Percentiles rank a stretch among this genome's conserved stretches.
Evolutionary conservation across 2,329 filamentous ascomycete genomes (phyloP).

Genomic region (Coleophoma crateriformis): DNA sequence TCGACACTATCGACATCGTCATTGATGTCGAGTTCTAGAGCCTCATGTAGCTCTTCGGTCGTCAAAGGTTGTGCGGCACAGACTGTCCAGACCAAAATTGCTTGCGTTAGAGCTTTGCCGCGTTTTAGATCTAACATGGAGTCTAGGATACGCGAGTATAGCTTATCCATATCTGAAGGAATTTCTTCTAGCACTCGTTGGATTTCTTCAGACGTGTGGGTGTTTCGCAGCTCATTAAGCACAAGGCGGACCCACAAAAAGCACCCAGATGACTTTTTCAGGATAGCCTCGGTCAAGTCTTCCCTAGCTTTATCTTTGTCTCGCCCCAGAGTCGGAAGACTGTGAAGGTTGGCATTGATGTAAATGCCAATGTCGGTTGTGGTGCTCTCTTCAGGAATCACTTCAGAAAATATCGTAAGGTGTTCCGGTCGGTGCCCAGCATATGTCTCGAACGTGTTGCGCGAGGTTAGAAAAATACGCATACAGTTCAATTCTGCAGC

Average conservation of each 20-base stretch:
- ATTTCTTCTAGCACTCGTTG: conserved; percentile 23
- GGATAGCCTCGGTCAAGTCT: conserved; percentile 12
- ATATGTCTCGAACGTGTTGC: conserved; percentile 11
- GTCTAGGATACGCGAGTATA: conserved; percentile 7
- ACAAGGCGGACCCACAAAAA: conserved; percentile 29
- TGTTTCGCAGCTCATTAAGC: conserved; percentile 22
- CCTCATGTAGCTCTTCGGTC: conserved; percentile 21
- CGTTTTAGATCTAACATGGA: conserved; percentile 4
- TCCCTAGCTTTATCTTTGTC: not conserved
- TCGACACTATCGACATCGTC: conserved; percentile 14
- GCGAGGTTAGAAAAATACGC: conserved; percentile 24
- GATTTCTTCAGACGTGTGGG: conserved; percentile 19
- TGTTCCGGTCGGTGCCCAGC: not conserved
- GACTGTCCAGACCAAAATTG: conserved; percentile 23
- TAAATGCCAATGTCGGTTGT: conserved; percentile 21
- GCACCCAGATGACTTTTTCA: conserved; percentile 22
- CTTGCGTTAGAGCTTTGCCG: conserved; percentile 22
- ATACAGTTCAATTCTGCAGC: conserved; percentile 14
- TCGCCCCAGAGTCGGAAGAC: conserved; percentile 6
- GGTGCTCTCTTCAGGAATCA: conserved; percentile 18
- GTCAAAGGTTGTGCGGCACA: conserved; percentile 16
- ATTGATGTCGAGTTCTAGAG: conserved; percentile 23
- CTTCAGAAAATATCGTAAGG: conserved; percentile 4
- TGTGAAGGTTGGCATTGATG: conserved; percentile 14
- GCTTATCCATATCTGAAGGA: conserved; percentile 25